Conservation (phyloP, 495 filamentous ascomycete species). For the Xylaria nigripes region DNA sequence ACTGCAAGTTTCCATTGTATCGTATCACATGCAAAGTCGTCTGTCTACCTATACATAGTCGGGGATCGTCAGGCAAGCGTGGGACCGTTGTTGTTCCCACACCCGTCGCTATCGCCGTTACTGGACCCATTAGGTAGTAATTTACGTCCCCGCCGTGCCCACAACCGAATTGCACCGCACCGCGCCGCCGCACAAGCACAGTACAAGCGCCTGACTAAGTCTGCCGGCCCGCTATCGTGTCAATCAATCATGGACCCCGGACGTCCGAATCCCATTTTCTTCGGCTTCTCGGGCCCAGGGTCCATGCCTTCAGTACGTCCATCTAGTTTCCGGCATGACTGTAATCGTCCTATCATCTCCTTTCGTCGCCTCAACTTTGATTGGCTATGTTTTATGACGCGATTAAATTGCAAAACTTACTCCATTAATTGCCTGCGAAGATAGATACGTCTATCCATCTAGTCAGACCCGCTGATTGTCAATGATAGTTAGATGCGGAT, state of each 20-base stretch:
- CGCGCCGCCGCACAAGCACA: neutral
- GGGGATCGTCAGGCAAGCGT: neutral
- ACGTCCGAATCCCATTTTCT: conserved; percentile 27
- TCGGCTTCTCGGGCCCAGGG: conserved; percentile 22
- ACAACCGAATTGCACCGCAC: neutral
- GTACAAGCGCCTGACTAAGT: neutral
- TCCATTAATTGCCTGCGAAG: neutral
- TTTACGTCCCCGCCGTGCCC: neutral
- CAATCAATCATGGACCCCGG: conserved; percentile 31
- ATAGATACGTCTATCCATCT: neutral
- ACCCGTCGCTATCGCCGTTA: neutral
- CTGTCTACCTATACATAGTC: conserved; percentile 4
- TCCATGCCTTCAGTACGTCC: conserved; percentile 23
- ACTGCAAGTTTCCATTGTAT: neutral
- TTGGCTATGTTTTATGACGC: neutral
- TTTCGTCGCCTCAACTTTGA: neutral
- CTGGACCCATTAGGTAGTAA: neutral
- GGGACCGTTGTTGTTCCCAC: neutral
- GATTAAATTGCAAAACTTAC: neutral
- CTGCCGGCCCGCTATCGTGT: neutral
- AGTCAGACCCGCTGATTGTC: neutral
- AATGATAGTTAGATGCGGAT: conserved; percentile 11
- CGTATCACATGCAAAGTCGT: neutral
- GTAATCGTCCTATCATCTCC: neutral
- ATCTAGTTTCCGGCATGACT: neutral